Evolutionary conservation across 805 yeast species (phyloP).

Genomic region (Sugiyamaella mastotermitis): DNA sequence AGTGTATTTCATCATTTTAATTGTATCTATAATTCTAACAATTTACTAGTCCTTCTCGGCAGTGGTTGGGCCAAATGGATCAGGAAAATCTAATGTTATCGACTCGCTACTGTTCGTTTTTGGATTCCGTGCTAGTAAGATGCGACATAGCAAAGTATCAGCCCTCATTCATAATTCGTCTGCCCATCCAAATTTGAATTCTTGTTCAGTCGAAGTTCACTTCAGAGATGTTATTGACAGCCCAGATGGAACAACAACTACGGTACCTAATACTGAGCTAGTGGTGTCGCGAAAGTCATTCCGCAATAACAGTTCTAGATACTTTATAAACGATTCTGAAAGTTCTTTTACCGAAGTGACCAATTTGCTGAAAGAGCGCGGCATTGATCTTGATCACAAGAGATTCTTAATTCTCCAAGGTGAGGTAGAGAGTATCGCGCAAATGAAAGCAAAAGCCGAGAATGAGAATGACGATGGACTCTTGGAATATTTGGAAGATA

Average conservation of each 20-base stretch:
- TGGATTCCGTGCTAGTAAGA: slow-evolving; percentile 92
- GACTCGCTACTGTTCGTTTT: slow-evolving; percentile 94
- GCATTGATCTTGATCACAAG: slow-evolving; percentile 92
- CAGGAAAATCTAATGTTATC: slow-evolving; percentile 96
- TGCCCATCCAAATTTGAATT: slow-evolving; percentile 53
- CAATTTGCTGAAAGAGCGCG: slow-evolving; percentile 62
- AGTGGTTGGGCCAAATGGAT: slow-evolving; percentile 97
- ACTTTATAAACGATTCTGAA: slow-evolving; percentile 62
- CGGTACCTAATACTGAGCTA: slow-evolving; percentile 50
- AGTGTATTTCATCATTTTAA: slow-evolving; percentile 8
- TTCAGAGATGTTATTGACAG: slow-evolving; percentile 70
- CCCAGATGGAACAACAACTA: slow-evolving; percentile 37
- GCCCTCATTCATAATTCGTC: slow-evolving; percentile 92
- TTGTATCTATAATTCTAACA: background rate
- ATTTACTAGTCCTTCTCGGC: slow-evolving; percentile 83
- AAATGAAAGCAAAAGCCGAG: slow-evolving; percentile 97
- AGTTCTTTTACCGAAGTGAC: slow-evolving; percentile 80
- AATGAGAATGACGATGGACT: slow-evolving; percentile 88
- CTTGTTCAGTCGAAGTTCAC: slow-evolving; percentile 87
- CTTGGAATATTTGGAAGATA: slow-evolving; percentile 90
- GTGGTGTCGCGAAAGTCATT: slow-evolving; percentile 77
- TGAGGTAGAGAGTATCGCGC: slow-evolving; percentile 96
- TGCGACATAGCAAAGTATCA: slow-evolving; percentile 92
- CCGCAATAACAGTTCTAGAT: slow-evolving; percentile 69
- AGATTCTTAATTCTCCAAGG: slow-evolving; percentile 93